Evolutionary conservation across 2,329 filamentous ascomycete genomes (phyloP), one percentile per base, ranked within the genome.

Genomic region (Ploettnerulaceae sp.): DNA sequence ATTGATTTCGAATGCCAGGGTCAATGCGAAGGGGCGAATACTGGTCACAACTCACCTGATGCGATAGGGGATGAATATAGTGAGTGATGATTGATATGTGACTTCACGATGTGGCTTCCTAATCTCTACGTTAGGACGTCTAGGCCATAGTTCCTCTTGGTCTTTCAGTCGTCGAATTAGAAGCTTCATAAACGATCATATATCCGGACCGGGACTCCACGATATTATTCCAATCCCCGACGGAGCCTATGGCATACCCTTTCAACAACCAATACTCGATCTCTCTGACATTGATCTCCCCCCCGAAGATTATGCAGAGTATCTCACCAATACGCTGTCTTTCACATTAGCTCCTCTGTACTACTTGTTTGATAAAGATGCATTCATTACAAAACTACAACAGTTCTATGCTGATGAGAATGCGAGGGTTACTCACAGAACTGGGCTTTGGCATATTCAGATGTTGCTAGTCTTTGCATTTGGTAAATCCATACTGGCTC

Each of bases 391-490:
- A 4, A 24, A 9, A 11, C 26, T 42, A 7, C 39, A 33, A n/a
- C 18, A 33, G n/a, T 42, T 42, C 28, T 42, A 42, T 20, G 2
- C 2, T 7, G 26, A 42, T 21, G 12, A 24, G 12, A 18, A 31
- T 15, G n/a, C 20, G 8, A 14, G 17, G 24, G 8, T 9, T 18
- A 24, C 6, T 15, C 17, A 36, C 11, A 7, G 12, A 4, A 12
- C 34, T 3, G 34, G 17, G 20, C 39, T 42, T 15, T 42, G 39
- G 39, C 28, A 42, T 7, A 33, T 42, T 22, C 7, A 42, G 20
- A 42, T 42, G 39, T 14, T 42, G 3, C 5, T 42, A 15, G 39
- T 42, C 6, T 42, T 42, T 33, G 39, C 39, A 21, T 42, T 42
- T 22, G 39, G 39, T 7, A 33, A 24, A 17, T 42, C 39, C 4